Conservation (phyloP, 2,329 filamentous ascomycete species). For the Bipolaris sorokiniana region DNA sequence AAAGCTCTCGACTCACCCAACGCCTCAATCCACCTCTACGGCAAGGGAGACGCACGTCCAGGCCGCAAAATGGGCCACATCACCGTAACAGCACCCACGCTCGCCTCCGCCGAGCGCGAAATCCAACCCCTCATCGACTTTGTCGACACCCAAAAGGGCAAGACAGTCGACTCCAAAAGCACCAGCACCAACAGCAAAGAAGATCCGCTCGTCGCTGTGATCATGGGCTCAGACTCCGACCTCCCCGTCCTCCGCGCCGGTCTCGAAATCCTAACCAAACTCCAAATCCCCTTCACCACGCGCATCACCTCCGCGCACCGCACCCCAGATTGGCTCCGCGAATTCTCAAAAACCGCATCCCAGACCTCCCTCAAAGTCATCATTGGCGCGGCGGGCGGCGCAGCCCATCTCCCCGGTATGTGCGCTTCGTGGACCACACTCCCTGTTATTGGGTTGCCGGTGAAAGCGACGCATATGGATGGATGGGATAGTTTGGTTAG, state of each 20-base stretch:
- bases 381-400: conserved; percentile 58
- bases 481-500: conserved; percentile 58
- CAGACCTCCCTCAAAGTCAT: conserved; percentile 52
- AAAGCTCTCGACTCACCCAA: conserved; percentile 64
- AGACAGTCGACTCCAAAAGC: conserved; percentile 32
- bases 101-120: conserved; percentile 70
- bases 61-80: conserved; percentile 96
- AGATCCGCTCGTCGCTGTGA: conserved; percentile 71
- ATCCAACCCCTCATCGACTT: conserved; percentile 73
- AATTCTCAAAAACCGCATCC: conserved; percentile 51
- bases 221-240: conserved; percentile 85
- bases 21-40: conserved; percentile 82
- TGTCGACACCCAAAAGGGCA: conserved; percentile 62
- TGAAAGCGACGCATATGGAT: conserved; percentile 58
- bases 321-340: conserved; percentile 56
- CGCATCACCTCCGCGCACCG: conserved; percentile 77
- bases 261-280: conserved; percentile 70
- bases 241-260: conserved; percentile 70
- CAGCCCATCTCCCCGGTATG: conserved; percentile 60
- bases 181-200: conserved; percentile 15
- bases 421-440: conserved; percentile 57
- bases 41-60: conserved; percentile 81
- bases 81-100: conserved; percentile 74
- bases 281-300: conserved; percentile 73
- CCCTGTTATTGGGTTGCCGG: conserved; percentile 59